Evolutionary conservation across 2,329 filamentous ascomycete genomes (phyloP).

Genomic region (Thermochaetoides dissita): DNA sequence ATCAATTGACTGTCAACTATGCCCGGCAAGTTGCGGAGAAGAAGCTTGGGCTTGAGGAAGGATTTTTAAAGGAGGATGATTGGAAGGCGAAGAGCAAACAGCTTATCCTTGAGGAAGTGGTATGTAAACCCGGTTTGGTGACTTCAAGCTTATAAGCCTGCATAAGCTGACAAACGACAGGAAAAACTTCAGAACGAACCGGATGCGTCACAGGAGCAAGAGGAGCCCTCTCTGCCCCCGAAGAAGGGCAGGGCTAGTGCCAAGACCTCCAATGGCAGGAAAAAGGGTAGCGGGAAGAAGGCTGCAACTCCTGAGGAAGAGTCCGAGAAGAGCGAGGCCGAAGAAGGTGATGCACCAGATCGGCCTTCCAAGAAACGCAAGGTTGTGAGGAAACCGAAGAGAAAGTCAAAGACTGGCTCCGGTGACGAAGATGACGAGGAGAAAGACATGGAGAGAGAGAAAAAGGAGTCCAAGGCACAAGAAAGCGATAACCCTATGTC

Average conservation of each 20-base stretch:
- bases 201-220: slow-evolving; percentile 7
- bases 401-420: slow-evolving; percentile 4
- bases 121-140: slow-evolving; percentile 21
- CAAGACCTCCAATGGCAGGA: neutral
- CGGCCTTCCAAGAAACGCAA: slow-evolving; percentile 20
- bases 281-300: slow-evolving; percentile 6
- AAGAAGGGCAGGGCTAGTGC: slow-evolving; percentile 18
- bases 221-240: neutral
- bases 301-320: slow-evolving; percentile 5
- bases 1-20: slow-evolving; percentile 40
- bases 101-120: slow-evolving; percentile 41
- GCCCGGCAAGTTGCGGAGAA: slow-evolving; percentile 40
- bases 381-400: slow-evolving; percentile 17
- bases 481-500: slow-evolving; percentile 16
- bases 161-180: no score
- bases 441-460: slow-evolving; percentile 36
- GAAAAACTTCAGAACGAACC: slow-evolving; percentile 2
- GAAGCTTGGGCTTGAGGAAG: slow-evolving; percentile 32
- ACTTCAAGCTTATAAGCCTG: no score
- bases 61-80: slow-evolving; percentile 32
- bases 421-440: slow-evolving; percentile 13
- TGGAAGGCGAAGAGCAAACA: slow-evolving; percentile 48
- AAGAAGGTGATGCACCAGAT: slow-evolving; percentile 5
- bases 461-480: slow-evolving; percentile 11
- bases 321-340: slow-evolving; percentile 6